Conservation (phyloP, 768 basidiomycete genomes). For the Leccinum olivaceopallidum region DNA sequence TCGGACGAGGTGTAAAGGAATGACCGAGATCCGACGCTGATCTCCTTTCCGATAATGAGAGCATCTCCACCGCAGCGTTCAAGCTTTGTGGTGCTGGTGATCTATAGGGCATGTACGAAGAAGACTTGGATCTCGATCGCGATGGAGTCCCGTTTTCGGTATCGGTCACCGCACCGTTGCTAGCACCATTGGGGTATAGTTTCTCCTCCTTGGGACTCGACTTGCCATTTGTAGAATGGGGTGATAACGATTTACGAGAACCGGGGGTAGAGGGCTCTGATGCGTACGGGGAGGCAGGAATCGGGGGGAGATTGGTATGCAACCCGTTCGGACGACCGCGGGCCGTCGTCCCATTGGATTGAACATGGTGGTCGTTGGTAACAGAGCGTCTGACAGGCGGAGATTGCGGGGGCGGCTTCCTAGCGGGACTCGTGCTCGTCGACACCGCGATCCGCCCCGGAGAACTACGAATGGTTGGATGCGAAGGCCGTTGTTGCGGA, state of each 20-base stretch:
- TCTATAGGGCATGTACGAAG: constrained; percentile 54
- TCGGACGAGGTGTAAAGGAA: constrained; percentile 19
- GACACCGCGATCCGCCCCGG: constrained; percentile 32
- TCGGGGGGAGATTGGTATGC: constrained; percentile 51
- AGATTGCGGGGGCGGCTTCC: constrained; percentile 25
- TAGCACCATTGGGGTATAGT: constrained; percentile 26
- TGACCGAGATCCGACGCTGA: constrained; percentile 31
- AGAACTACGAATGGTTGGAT: constrained; percentile 35
- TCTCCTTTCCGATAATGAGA: constrained; percentile 38
- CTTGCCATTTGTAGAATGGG: constrained; percentile 36
- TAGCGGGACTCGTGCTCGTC: constrained; percentile 24
- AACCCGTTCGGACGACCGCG: constrained; percentile 37
- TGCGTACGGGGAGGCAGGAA: constrained; percentile 66
- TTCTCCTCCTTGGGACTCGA: constrained; percentile 37
- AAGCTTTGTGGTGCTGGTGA: constrained; percentile 68
- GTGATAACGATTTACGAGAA: constrained; percentile 46
- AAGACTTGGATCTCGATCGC: constrained; percentile 53
- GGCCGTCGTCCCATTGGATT: constrained; percentile 24
- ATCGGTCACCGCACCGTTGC: constrained; percentile 29
- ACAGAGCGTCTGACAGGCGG: constrained; percentile 33
- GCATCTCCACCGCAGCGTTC: constrained; percentile 68
- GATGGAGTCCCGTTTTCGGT: constrained; percentile 40
- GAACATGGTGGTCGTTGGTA: constrained; percentile 32
- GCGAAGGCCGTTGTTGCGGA: constrained; percentile 31
- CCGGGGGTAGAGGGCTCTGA: constrained; percentile 63